These are phyloP conservation scores for Acmispon strigosus DNA, from an alignment of 306 rosid species.

Conservation along the genomic window DNA sequence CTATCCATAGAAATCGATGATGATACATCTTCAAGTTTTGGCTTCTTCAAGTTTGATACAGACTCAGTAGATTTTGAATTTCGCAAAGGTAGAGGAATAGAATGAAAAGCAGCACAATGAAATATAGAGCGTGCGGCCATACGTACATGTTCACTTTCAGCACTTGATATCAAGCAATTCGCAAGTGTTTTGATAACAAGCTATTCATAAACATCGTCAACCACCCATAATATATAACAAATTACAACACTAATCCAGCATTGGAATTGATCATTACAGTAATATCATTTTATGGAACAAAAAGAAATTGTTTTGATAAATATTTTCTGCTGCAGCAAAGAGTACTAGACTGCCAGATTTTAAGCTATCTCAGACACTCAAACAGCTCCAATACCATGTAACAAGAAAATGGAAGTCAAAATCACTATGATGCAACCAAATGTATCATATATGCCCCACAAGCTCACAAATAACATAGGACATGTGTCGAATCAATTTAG, in stretches of 20 bases:
- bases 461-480: too few species aligned
- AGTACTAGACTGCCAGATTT: neutral
- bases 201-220: neutral
- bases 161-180: constrained; percentile 19
- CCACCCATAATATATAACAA: constrained; percentile 1
- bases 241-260: neutral
- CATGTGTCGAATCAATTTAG: too few species aligned
- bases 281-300: constrained; percentile 8
- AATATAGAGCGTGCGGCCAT: constrained; percentile 98
- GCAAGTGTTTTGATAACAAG: neutral
- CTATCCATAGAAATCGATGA: constrained; percentile 35
- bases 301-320: neutral
- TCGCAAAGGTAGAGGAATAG: constrained; percentile 65
- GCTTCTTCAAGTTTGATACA: constrained; percentile 56
- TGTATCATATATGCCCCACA: constrained; percentile 5
- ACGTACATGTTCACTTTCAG: constrained; percentile 85
- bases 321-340: too few species aligned
- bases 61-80: constrained; percentile 45
- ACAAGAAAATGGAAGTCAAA: neutral
- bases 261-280: constrained; percentile 4
- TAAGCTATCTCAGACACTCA: neutral
- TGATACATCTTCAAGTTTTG: constrained; percentile 54
- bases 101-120: constrained; percentile 93
- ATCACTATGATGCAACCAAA: constrained; percentile 4
- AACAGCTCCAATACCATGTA: neutral